Base-by-base conservation (phyloP, 2,329 filamentous ascomycete species). In the Ophiocordyceps camponoti-saundersi region DNA sequence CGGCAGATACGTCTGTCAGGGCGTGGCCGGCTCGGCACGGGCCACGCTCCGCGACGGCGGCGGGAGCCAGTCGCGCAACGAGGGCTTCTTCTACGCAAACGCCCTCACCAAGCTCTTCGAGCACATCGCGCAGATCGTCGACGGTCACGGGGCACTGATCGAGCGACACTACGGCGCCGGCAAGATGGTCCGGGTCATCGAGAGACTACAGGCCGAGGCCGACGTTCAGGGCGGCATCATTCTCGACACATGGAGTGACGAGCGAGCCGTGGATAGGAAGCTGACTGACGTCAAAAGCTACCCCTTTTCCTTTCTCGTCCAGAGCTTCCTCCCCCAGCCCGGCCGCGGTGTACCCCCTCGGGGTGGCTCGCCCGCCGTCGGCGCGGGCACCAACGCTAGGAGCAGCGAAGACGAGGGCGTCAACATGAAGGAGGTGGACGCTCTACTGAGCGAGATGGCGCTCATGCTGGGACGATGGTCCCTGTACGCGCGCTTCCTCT, bases 231-330 rank as follows among this genome's bases (percentile, higher is more conserved):
- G 89, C 20, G 92, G 92, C 52, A 95, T 96, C 54, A 81, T 98
- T 49, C 70, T 98, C 46, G 92, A 98, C 60, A 92, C 89, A 0
- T 98, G 92, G 88, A 82, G 80, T 47, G 92, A 98, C 53, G 90
- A 96, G 59, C 77, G 88, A 49, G 76, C 71, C 49, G 78, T 98
- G 44, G 85, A 90, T 58, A 78, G 90, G 55, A 86, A 83, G 58
- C 70, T 98, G 50, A 96, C 85, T 3, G 92, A 98, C 57, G 86
- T 95, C 62, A 96, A 93, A 66, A 95, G 89, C 47, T 98, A 98
- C 59, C 89, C 92, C 1, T 98, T 95, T 62, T 95, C 89, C 0
- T 98, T 98, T 59, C 68, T 98, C 42, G 89, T 96, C 0, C 89
- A 95, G 64, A 95, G 89, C 65, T 95, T 95, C 60, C 62, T 95